A percentile compares a stretch with the other conserved stretches of the same genome.
phyloP scores from a whole-genome alignment of 306 rosid genomes.

The Mimosa bimucronata region DNA sequence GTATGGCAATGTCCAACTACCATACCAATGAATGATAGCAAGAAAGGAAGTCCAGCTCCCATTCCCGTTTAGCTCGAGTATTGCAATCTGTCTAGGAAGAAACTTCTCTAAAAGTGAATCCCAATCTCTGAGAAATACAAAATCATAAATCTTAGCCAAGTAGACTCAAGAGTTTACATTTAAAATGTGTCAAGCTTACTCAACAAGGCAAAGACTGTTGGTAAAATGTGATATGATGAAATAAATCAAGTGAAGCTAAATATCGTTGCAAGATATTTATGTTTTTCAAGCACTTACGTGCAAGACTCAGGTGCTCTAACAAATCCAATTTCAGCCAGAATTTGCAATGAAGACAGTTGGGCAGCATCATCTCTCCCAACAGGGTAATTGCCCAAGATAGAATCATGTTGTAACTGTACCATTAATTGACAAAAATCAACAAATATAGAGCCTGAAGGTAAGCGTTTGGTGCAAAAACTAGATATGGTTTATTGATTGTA shows the following conservation, averaged over 20 bases:
- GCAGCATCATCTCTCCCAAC: conserved; percentile 98
- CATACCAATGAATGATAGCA: conserved; percentile 84
- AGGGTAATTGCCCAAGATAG: conserved; percentile 94
- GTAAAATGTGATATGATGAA: background rate
- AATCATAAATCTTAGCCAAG: conserved; percentile 27
- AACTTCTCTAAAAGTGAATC: conserved; percentile 84
- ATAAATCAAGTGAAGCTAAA: conserved; percentile 26
- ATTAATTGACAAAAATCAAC: conserved; percentile 35
- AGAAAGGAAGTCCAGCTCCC: conserved; percentile 93
- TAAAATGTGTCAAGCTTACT: conserved; percentile 40
- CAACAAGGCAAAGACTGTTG: background rate
- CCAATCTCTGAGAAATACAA: conserved; percentile 74
- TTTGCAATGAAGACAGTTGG: conserved; percentile 93
- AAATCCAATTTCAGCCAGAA: conserved; percentile 84
- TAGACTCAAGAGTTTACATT: conserved; percentile 1
- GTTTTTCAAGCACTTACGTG: conserved; percentile 61
- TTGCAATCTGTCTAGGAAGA: conserved; percentile 89
- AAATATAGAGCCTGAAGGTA: conserved; percentile 25
- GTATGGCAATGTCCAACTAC: background rate
- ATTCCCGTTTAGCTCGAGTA: conserved; percentile 89
- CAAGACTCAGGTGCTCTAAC: conserved; percentile 68
- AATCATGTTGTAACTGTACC: conserved; percentile 94
- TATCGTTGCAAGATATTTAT: conserved; percentile 31
- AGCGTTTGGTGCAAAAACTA: conserved; percentile 36
- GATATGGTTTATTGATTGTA: conserved; percentile 32